Base-by-base conservation (phyloP, 2,329 filamentous ascomycete genomes). In the Stagonosporopsis rhizophila region DNA sequence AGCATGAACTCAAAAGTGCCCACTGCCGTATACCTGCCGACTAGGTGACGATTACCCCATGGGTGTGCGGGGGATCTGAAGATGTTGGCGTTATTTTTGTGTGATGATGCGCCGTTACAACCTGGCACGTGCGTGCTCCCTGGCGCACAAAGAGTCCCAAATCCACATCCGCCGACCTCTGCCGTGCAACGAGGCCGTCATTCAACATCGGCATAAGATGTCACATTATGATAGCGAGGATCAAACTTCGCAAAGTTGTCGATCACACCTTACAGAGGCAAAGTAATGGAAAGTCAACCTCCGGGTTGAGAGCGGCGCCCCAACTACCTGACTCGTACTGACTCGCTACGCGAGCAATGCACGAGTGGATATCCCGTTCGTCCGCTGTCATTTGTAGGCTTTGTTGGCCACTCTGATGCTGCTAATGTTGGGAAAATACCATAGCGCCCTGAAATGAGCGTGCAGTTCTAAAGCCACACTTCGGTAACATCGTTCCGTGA, bases 51-150 rank as follows among this genome's bases (percentile, higher is more conserved):
- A 27, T 19, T 41, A 46, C 47, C 52, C 47, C 47, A 45, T 32
- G 35, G 28, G 23, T 38, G 30, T 34, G 53, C 25, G 42, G 53
- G 53, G 47, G 44, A 51, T 51, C 47, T 42, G 46, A 45, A 38
- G 35, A 32, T 37, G 37, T 38, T 38, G 41, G 41, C 47, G 28
- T 17, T n/a, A 19, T 35, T 34, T 46, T 42, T 27, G 30, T n/a
- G 42, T 27, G 40, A 25, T 37, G 46, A 39, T 45, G 30, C 23
- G 30, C 14, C 34, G 30, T 42, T 23, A 46, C n/a, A 28, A 41
- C 22, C 19, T 35, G 22, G 22, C 44, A 44, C 44, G 32, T 38
- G 51, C 38, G 17, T 45, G 34, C 7, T 12, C 17, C 27, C 25
- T 19, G 23, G 30, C 42, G 35, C 37, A 45, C n/a, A 30, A 25